Evolutionary conservation across 2,329 filamentous ascomycete species (phyloP).

Genomic region (Aspergillus tanneri): DNA sequence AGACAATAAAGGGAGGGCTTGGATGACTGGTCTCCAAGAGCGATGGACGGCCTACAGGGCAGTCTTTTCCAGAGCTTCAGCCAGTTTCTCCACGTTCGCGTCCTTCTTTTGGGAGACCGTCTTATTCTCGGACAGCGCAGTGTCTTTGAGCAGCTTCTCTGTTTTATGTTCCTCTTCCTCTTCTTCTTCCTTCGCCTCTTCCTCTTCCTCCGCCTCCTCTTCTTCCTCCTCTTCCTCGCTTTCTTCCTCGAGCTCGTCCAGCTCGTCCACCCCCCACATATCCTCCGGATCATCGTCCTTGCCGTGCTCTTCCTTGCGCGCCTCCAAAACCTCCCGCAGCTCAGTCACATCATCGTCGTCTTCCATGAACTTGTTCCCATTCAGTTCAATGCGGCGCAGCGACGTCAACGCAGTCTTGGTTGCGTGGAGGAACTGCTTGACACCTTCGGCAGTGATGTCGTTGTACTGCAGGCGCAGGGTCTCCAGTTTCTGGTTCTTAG

Average conservation of each 20-base stretch:
- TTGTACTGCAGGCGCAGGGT: constrained; percentile 87
- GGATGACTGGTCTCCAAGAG: background rate
- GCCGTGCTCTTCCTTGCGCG: constrained; percentile 69
- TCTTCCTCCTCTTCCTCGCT: constrained; percentile 69
- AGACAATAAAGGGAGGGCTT: background rate
- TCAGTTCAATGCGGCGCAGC: constrained; percentile 84
- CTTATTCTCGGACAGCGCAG: constrained; percentile 55
- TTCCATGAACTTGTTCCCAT: constrained; percentile 92
- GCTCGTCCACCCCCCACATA: constrained; percentile 79
- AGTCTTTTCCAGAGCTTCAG: constrained; percentile 73
- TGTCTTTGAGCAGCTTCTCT: constrained; percentile 69
- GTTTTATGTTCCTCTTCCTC: constrained; percentile 51
- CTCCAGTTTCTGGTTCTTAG: constrained; percentile 76
- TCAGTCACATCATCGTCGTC: constrained; percentile 71
- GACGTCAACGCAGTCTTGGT: constrained; percentile 68
- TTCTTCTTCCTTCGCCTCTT: constrained; percentile 58
- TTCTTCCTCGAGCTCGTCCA: constrained; percentile 79
- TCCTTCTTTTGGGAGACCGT: constrained; percentile 71
- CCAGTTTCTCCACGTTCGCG: constrained; percentile 78
- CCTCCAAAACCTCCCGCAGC: constrained; percentile 70
- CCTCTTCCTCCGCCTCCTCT: constrained; percentile 66
- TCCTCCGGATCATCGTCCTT: constrained; percentile 69
- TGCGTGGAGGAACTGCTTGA: constrained; percentile 70
- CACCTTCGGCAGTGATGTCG: constrained; percentile 76
- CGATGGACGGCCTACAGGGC: constrained; percentile 25